Evolutionary conservation across 2,329 filamentous ascomycete species (phyloP).

Genomic region (Aspergillus alliaceus): DNA sequence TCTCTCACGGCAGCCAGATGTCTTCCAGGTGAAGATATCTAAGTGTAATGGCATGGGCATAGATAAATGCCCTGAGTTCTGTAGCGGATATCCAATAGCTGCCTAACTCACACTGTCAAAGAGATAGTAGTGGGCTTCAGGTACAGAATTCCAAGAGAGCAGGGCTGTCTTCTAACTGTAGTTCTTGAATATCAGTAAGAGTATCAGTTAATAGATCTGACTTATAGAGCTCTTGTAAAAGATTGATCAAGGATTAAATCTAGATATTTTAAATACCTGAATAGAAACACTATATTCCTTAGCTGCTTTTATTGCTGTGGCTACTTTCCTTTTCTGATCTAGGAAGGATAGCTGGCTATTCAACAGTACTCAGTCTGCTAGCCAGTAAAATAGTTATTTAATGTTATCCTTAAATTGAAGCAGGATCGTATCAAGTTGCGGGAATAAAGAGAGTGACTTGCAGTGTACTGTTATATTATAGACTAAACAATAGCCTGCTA

Average conservation of each 20-base stretch:
- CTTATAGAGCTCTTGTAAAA: too few relatives aligned
- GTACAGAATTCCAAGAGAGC: not conserved
- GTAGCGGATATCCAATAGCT: not conserved
- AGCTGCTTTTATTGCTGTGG: not conserved
- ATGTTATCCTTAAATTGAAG: not conserved
- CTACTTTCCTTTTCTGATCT: not conserved
- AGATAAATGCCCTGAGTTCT: not conserved
- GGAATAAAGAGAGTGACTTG: not conserved
- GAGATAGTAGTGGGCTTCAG: not conserved
- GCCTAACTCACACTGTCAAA: not conserved
- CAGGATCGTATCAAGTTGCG: not conserved
- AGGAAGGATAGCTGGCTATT: not conserved
- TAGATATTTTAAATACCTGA: not conserved
- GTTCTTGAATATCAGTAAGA: not conserved
- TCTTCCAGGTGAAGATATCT: not conserved
- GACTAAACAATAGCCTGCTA: not conserved
- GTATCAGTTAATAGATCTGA: not conserved
- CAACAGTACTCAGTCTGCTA: conserved; percentile 3
- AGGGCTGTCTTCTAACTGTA: not conserved
- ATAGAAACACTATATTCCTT: not conserved
- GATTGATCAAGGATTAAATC: not conserved
- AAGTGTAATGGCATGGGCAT: not conserved
- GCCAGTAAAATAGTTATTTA: not conserved
- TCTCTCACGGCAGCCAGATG: not conserved
- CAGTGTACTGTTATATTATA: not conserved